Evolutionary conservation across 2,329 filamentous ascomycete genomes (phyloP), one percentile per base, ranked within the genome.

Genomic region (Bisporella sp.): DNA sequence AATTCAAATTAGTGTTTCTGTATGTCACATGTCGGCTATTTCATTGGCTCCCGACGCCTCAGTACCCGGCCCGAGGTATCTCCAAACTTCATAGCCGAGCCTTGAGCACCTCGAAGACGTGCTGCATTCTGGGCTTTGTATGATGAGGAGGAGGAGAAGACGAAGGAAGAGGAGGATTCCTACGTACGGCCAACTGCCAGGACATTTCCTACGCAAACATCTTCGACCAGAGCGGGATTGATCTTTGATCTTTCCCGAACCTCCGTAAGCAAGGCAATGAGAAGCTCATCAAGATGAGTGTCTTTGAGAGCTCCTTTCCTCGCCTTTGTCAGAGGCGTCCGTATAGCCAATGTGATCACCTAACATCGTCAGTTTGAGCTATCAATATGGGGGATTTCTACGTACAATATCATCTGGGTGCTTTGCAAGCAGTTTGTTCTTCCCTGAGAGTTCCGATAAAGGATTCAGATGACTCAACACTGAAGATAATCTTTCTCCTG

Each of bases 261-360:
- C 21, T 47, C 43, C 70, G 83, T 85, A 70, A 97, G 83, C 41
- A 89, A 83, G 62, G 88, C 87, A 47, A 83, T 83, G 62, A 97
- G 81, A 56, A 97, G 77, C 69, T 97, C 91, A 41, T 89, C 80
- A 12, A 87, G 85, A 49, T 80, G 76, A 5, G 92, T 96, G 72
- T 97, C 92, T 76, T 96, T 96, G 78, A 97, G 90, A 49, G 82
- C 85, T 59, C 92, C 92, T 72, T 90, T 91, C 64, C 89, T 89
- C 59, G 89, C 91, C 71, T 89, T 93, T 59, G 89, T 95, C 69
- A 96, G 82, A 63, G 92, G 81, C 13, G 89, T 95, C 62, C 92
- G 87, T 65, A 95, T 87, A 56, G 87, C 88, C 60, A 87, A 88
- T 50, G 92, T 96, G 54, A 97, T 83, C 62, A 97, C 92, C 59